Evolutionary conservation across 768 basidiomycete species (phyloP).

Genomic region (Leccinum disarticulatum): DNA sequence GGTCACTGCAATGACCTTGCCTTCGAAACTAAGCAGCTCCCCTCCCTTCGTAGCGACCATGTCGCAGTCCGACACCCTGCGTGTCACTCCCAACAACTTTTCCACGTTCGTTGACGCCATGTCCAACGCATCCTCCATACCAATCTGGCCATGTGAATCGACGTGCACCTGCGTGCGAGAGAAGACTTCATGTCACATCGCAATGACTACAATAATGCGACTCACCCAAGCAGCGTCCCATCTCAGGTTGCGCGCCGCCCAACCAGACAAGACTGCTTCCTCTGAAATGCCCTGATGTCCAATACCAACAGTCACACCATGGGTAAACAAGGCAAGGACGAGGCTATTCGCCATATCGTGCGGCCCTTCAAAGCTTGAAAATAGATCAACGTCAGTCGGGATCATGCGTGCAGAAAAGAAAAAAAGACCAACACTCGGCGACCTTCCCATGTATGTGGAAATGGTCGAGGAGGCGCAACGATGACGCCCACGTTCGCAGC

Average conservation of each 20-base stretch:
- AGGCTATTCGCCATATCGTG: conserved; percentile 67
- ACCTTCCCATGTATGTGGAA: conserved; percentile 65
- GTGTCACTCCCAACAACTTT: conserved; percentile 38
- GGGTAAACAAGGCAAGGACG: conserved; percentile 55
- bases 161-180: conserved; percentile 29
- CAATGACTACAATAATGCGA: conserved; percentile 31
- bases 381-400: not conserved
- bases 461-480: conserved; percentile 60
- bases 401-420: not conserved
- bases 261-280: conserved; percentile 73
- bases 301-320: conserved; percentile 65
- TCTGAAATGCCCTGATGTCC: conserved; percentile 43
- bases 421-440: conserved; percentile 52
- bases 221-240: conserved; percentile 95
- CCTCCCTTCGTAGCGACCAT: conserved; percentile 43
- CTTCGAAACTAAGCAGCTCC: conserved; percentile 41
- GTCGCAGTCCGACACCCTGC: conserved; percentile 27
- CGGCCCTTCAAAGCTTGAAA: conserved; percentile 59
- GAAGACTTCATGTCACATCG: not conserved
- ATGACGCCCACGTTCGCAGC: conserved; percentile 69
- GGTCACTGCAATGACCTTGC: conserved; percentile 44
- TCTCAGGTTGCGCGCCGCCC: conserved; percentile 83
- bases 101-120: conserved; percentile 46
- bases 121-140: conserved; percentile 37
- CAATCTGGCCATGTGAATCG: conserved; percentile 41